phyloP scores from a whole-genome alignment of 176 grass and related monocot genomes.

The Phyllostachys edulis region DNA sequence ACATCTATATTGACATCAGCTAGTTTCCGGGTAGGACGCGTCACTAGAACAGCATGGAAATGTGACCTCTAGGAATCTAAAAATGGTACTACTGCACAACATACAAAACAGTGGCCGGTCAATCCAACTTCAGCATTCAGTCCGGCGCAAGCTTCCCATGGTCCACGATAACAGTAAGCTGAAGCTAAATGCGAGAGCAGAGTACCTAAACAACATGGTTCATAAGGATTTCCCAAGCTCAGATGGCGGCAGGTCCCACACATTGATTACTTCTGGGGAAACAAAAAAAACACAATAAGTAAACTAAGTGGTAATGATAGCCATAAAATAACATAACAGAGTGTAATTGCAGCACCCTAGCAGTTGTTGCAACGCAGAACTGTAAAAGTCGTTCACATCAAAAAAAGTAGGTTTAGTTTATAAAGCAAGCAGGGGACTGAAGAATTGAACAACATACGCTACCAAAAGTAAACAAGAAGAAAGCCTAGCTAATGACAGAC shows the following conservation, averaged over 20 bases:
- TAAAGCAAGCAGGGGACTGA: constrained; percentile 14
- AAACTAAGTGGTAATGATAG: neutral
- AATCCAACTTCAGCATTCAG: neutral
- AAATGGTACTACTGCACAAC: constrained; percentile 18
- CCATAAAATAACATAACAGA: neutral
- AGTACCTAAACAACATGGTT: neutral
- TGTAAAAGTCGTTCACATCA: neutral
- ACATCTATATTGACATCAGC: neutral
- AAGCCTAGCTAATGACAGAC: neutral
- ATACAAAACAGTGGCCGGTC: constrained; percentile 17
- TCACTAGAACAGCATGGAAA: constrained; percentile 11
- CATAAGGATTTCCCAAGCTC: constrained; percentile 20
- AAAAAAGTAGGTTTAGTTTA: neutral
- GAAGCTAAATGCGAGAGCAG: neutral
- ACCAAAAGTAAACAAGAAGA: neutral
- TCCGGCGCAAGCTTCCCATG: neutral
- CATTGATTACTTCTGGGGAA: constrained; percentile 29
- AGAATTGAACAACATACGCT: neutral
- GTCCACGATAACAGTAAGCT: neutral
- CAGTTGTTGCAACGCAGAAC: neutral
- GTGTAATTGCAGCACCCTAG: neutral
- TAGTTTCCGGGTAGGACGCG: neutral
- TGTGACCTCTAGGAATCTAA: constrained; percentile 12
- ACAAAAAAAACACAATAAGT: neutral
- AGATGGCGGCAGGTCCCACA: constrained; percentile 31